Conservation (phyloP, 345 rosid species). For the Bretschneidera sinensis region DNA sequence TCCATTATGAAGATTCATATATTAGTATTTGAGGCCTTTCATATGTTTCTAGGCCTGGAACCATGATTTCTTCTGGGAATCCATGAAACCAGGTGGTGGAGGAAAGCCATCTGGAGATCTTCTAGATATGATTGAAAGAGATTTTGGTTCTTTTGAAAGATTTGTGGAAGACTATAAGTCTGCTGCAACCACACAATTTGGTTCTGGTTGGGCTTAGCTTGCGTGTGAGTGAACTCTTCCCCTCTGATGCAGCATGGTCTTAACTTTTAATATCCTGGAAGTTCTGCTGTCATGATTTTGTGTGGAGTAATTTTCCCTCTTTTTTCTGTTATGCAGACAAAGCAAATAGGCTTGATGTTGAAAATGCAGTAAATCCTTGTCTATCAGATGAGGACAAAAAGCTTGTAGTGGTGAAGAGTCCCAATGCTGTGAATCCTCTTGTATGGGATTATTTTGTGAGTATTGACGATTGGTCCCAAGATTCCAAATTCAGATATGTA, state of each 20-base stretch:
- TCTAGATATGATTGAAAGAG: conserved; percentile 66
- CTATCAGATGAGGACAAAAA: conserved; percentile 73
- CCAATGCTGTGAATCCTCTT: conserved; percentile 87
- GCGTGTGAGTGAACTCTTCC: conserved; percentile 47
- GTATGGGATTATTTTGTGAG: conserved; percentile 88
- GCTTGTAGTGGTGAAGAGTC: conserved; percentile 78
- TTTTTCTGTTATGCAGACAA: conserved; percentile 50
- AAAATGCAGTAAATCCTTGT: conserved; percentile 58
- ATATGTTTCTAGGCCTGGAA: conserved; percentile 70
- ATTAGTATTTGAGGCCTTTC: neutral
- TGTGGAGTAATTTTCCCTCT: neutral
- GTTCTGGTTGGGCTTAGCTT: conserved; percentile 98
- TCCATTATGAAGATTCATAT: too few species aligned
- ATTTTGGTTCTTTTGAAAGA: conserved; percentile 70
- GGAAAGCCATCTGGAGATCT: conserved; percentile 86
- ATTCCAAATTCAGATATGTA: conserved; percentile 1
- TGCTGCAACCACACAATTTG: conserved; percentile 81
- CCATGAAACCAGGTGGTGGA: conserved; percentile 88
- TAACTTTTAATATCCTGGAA: neutral
- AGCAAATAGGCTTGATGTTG: conserved; percentile 64
- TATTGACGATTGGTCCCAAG: conserved; percentile 1
- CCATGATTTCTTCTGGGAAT: conserved; percentile 94
- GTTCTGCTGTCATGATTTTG: too few species aligned
- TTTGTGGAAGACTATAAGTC: conserved; percentile 50
- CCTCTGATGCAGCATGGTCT: neutral